Evolutionary conservation across 441 rosid species (phyloP).

Genomic region (Kokia cookei): DNA sequence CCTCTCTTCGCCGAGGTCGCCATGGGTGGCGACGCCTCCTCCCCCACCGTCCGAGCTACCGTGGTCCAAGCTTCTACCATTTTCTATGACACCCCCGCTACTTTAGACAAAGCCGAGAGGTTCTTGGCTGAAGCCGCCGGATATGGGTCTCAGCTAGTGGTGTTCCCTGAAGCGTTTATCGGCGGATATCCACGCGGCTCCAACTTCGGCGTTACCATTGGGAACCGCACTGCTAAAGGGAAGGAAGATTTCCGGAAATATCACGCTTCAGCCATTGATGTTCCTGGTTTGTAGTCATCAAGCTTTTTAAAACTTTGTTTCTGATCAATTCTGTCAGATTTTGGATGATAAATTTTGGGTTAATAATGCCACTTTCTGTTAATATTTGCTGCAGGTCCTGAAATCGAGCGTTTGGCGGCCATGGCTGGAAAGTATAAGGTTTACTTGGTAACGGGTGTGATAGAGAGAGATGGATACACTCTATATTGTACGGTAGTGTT

Average conservation of each 20-base stretch:
- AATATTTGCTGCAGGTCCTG: conserved; percentile 51
- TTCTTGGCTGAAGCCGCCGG: conserved; percentile 79
- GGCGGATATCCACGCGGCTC: conserved; percentile 95
- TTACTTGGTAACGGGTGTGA: conserved; percentile 78
- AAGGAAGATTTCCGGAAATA: conserved; percentile 83
- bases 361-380: background rate
- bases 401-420: conserved; percentile 70
- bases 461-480: conserved; percentile 76
- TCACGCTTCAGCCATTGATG: conserved; percentile 78
- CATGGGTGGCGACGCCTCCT: conserved; percentile 53
- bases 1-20: conserved; percentile 70
- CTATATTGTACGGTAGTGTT: conserved; percentile 72
- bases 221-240: conserved; percentile 68
- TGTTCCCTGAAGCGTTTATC: conserved; percentile 89
- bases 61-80: conserved; percentile 90
- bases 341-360: background rate
- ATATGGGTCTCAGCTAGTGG: conserved; percentile 72
- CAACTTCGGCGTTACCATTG: conserved; percentile 63
- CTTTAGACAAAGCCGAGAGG: conserved; percentile 88
- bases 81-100: conserved; percentile 87
- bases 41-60: conserved; percentile 67
- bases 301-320: background rate
- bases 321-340: background rate
- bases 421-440: conserved; percentile 86
- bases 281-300: conserved; percentile 49